Evolutionary conservation across 2,329 filamentous ascomycete genomes (phyloP), one percentile per base, ranked within the genome.

Genomic region (Ascochyta koolunga): DNA sequence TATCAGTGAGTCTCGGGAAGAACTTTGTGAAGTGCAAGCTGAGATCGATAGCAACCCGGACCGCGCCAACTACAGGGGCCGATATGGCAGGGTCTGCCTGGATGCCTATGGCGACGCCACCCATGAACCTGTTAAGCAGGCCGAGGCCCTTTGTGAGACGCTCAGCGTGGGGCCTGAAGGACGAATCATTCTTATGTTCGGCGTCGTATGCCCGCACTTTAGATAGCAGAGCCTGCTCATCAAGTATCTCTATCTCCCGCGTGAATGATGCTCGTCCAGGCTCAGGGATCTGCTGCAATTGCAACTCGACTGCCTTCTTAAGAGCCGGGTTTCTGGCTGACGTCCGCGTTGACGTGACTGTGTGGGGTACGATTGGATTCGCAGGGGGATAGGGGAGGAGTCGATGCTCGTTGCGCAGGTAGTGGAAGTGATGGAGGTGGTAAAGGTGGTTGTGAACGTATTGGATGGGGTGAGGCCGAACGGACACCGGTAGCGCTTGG

Each of bases 41-140:
- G 13, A 66, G 54, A 35, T 64, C 60, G 42, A 68, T 59, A 8
- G 56, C 54, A 32, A 65, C 18, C 33, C 59, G 41, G 7, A 66
- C 47, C 19, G 56, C 44, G 43, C 65, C 63, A 24, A 67, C 59
- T 9, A 67, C 58, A n/a, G 62, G 21, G 18, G 62, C 25, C 2
- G 62, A 65, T 38, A 62, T 45, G 11, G 55, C 59, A 24, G 62
- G 62, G 37, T 37, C 50, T 4, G 51, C 45, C 38, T 66, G 62
- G 27, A 61, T 59, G 24, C 54, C 62, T 39, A 59, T 64, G 10
- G 54, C 55, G 2, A 62, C 59, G 16, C 60, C 63, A 13, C 51
- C 47, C 51, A 66, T 60, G 54, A 65, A 58, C 19, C 53, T 59
- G 19, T 68, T 54, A 11, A 68, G 53, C 8, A 68, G 18, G 21